Base-by-base conservation (phyloP, 129 eudicot genomes). In the Gnaphalium uliginosum region DNA sequence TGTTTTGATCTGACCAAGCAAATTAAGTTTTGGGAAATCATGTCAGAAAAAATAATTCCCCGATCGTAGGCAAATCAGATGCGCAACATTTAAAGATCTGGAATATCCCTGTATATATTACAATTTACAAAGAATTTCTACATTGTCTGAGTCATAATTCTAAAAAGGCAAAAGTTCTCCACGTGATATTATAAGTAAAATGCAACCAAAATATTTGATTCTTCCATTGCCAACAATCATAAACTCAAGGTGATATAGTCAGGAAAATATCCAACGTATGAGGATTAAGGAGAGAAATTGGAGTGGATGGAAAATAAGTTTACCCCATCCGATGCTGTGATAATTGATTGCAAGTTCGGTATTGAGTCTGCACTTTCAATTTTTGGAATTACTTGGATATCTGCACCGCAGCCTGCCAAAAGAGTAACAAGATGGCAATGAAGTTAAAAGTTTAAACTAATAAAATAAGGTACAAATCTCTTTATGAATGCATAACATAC, bases 321-420 rank as follows among this genome's bases (percentile, higher is more conserved):
- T 79, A 85, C 98, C 91, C 98, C 98, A 82, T 93, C 98, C 35
- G 98, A 91, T 54, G 97, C 98, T 72, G 97, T 87, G 66, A 93
- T 93, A 30, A 93, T 93, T 25, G 98, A 93, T 33, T 93, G 91
- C 75, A 93, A 83, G 72, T 90, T 93, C 8, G 98, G 97, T 14
- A 93, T 90, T 26, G 98, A 93, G 75, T 93, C 98, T 22, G 98
- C 98, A 80, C 98, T 93, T 84, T 93, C 98, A 75, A 93, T 93
- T 84, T 93, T 93, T 30, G 88, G 91, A 64, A 90, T 93, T 70
- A 93, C 98, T 65, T 93, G 97, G 67, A 93, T 93, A 76, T 93
- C 92, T 10, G 96, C 97, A 65, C 86, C 93, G 82, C 93, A 92
- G 71, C 94, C 98, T 90, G 79, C 67, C 79, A 76, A 69, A 80